phyloP scores from a whole-genome alignment of 176 grass and related monocot species.

The Ensete glaucum region DNA sequence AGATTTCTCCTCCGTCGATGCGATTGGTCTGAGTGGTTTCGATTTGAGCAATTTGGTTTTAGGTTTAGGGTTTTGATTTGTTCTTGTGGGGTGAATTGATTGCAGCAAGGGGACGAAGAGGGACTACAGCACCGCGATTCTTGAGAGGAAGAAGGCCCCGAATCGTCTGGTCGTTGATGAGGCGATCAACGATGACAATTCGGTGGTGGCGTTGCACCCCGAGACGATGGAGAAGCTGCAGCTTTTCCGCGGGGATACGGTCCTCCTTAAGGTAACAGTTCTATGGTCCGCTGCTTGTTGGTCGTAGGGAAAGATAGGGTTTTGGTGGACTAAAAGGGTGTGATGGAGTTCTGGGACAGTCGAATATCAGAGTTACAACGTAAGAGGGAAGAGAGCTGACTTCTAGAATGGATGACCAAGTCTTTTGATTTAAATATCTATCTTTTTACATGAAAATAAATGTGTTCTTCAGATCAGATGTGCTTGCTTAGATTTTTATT shows the following conservation, averaged over 20 bases:
- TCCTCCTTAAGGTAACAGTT: neutral
- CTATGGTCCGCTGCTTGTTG: neutral
- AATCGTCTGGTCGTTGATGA: slow-evolving; percentile 7
- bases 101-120: slow-evolving; percentile 9
- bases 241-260: slow-evolving; percentile 10
- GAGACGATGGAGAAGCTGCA: slow-evolving; percentile 15
- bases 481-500: no score
- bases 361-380: no score
- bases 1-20: slow-evolving; percentile 5
- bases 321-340: neutral
- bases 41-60: neutral
- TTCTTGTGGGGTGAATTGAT: neutral
- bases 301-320: neutral
- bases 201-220: neutral
- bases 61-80: neutral
- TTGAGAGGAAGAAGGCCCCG: slow-evolving; percentile 7
- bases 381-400: no score
- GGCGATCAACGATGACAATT: slow-evolving; percentile 6
- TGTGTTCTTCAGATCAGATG: no score
- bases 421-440: no score
- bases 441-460: no score
- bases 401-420: no score
- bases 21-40: neutral
- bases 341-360: neutral
- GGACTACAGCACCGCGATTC: slow-evolving; percentile 2